A percentile compares a stretch with the other conserved stretches of the same genome.
Conservation (phyloP, 495 filamentous ascomycete species). For the Penicillium psychrofluorescens region DNA sequence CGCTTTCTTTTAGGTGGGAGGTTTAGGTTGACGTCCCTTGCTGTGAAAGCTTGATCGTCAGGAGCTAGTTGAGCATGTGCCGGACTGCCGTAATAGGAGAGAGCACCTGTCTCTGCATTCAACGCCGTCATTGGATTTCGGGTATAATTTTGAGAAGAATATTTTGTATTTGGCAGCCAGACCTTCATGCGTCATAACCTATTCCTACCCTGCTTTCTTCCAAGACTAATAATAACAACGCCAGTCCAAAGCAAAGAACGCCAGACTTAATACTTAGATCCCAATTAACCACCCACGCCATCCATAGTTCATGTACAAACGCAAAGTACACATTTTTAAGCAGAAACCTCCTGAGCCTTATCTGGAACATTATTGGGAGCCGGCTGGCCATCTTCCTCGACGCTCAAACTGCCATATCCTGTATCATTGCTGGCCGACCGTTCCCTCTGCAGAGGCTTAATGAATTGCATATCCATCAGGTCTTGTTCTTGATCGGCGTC, state of each 20-base stretch:
- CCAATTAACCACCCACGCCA: too few relatives aligned
- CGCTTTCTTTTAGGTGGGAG: too few relatives aligned
- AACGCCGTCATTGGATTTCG: too few relatives aligned
- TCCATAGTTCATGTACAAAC: too few relatives aligned
- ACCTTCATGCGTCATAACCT: not conserved
- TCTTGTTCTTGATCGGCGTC: slow-evolving; percentile 22
- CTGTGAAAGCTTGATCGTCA: too few relatives aligned
- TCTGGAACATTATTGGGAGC: not conserved
- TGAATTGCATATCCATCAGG: not conserved
- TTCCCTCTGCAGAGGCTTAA: slow-evolving; percentile 14
- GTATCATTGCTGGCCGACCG: slow-evolving; percentile 25
- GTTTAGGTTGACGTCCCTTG: too few relatives aligned
- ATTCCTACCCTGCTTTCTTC: not conserved
- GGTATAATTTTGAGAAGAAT: too few relatives aligned
- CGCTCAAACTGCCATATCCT: slow-evolving; percentile 23
- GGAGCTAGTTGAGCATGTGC: too few relatives aligned
- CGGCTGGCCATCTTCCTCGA: slow-evolving; percentile 15
- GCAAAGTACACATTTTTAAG: not conserved
- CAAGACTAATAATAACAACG: not conserved
- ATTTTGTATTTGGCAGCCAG: too few relatives aligned
- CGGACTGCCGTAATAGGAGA: too few relatives aligned
- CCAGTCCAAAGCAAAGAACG: slow-evolving; percentile 4
- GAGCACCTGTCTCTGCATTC: too few relatives aligned
- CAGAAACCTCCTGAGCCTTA: slow-evolving; percentile 2
- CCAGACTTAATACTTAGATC: not conserved